These are phyloP conservation scores for Pythium periplocum DNA, from an alignment of 352 stramenopile genomes.

Conservation along the genomic window DNA sequence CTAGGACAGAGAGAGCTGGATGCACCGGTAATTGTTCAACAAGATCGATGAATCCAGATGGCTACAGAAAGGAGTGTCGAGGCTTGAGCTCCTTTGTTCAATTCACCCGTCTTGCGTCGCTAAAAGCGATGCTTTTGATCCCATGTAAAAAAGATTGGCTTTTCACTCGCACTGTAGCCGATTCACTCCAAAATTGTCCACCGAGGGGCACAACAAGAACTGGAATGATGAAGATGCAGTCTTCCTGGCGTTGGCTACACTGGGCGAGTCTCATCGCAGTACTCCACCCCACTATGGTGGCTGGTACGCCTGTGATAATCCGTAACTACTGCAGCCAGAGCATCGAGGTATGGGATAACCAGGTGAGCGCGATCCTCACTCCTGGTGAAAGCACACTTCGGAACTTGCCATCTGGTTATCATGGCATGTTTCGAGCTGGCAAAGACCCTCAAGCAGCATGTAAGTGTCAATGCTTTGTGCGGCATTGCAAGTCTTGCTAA, in stretches of 20 bases:
- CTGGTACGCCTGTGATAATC: slow-evolving; percentile 9
- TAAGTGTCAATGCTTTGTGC: slow-evolving; percentile 5
- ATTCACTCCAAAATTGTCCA: too few species aligned
- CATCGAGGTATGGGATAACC: slow-evolving; percentile 21
- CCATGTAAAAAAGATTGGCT: too few species aligned
- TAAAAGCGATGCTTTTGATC: background rate
- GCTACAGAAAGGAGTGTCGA: slow-evolving; percentile 1
- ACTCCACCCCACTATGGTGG: too few species aligned
- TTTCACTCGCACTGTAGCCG: too few species aligned
- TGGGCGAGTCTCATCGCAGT: too few species aligned
- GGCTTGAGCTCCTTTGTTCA: background rate
- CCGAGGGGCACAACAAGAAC: too few species aligned
- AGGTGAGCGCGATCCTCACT: background rate
- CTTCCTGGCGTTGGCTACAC: too few species aligned
- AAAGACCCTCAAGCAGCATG: slow-evolving; percentile 15
- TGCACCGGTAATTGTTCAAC: too few species aligned
- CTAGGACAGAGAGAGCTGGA: background rate
- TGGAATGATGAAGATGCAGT: too few species aligned
- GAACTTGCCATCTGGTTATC: slow-evolving; percentile 3
- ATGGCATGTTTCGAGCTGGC: slow-evolving; percentile 20
- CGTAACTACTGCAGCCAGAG: slow-evolving; percentile 13
- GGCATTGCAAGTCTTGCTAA: too few species aligned
- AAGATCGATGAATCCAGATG: slow-evolving; percentile 3
- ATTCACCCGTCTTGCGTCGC: background rate
- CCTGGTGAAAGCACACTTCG: slow-evolving; percentile 3